Evolutionary conservation across 768 basidiomycete species (phyloP), one percentile per base, ranked within the genome.

Genomic region (Solioccasus polychromus): DNA sequence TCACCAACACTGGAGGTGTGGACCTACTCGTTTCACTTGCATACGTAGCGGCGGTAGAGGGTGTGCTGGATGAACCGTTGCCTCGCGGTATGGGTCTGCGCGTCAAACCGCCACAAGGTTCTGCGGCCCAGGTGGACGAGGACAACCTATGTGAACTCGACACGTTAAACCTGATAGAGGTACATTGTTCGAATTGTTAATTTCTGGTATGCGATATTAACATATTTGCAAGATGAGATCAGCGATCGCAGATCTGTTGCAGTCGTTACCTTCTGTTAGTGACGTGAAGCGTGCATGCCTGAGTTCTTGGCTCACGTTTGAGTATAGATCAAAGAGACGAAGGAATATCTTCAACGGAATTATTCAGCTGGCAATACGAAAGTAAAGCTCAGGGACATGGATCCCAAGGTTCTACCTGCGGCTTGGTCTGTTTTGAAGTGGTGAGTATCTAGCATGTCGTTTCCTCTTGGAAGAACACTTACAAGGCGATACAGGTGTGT

Each of bases 391-490:
- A 71, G 71, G 52, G 78, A 83, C 32, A 68, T 82, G 39, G 71
- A 78, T 42, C 62, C 71, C 2, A 48, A 54, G 0, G 55, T 85
- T 28, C 64, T 74, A 10, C 75, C 79, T 5, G 82, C 83, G 2
- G 82, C 83, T 0, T 86, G 84, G 85, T 71, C 72, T 1, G 64
- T 85, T 23, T 63, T 87, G 37, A 75, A 82, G 36, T 86, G 83
- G 83, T 80, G 28, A 35, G 54, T 35, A 55, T 55, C 14, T 24
- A 28, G 30, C 2, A 7, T 40, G 20, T 22, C 17, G 7, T 24
- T 31, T 7, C 25, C 15, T 11, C 2, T 20, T 18, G 0, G 10
- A 36, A 25, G 19, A 15, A 34, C 17, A 36, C 30, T 39, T 22
- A 41, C 7, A n/a, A 8, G 23, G 14, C 3, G 6, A 22, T 10